These are phyloP conservation scores for Tubosaeta sp. DNA, from an alignment of 768 basidiomycete genomes.

Conservation along the genomic window DNA sequence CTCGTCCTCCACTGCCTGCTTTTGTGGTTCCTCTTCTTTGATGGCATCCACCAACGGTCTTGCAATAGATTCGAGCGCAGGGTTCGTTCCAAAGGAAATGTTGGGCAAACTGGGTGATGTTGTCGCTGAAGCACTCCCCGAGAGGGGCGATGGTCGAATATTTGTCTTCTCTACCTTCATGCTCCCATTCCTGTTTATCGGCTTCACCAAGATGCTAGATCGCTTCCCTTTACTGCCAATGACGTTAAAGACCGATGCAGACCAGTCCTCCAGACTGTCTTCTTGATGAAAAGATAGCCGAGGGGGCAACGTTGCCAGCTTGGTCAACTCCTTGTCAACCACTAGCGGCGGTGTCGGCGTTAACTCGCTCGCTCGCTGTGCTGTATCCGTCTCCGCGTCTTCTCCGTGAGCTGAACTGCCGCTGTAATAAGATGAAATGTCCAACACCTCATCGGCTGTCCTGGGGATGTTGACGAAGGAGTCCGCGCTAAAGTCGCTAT, in stretches of 20 bases:
- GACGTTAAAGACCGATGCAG: slow-evolving; percentile 49
- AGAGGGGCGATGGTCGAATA: slow-evolving; percentile 11
- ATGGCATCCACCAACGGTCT: slow-evolving; percentile 3
- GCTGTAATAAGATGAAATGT: slow-evolving; percentile 24
- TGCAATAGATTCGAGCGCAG: slow-evolving; percentile 14
- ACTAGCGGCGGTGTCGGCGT: slow-evolving; percentile 31
- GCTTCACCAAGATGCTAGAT: slow-evolving; percentile 5
- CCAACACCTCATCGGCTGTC: slow-evolving; percentile 25
- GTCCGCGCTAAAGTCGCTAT: neutral
- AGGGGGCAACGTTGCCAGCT: slow-evolving; percentile 37
- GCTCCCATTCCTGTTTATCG: neutral
- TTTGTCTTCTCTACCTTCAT: slow-evolving; percentile 14
- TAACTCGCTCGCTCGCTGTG: slow-evolving; percentile 5
- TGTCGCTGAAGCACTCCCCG: slow-evolving; percentile 2
- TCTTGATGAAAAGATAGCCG: slow-evolving; percentile 53
- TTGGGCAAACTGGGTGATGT: slow-evolving; percentile 10
- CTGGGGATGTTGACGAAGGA: slow-evolving; percentile 13
- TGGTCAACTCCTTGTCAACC: slow-evolving; percentile 22
- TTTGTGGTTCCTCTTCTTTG: slow-evolving; percentile 13
- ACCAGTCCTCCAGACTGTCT: slow-evolving; percentile 49
- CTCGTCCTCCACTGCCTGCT: neutral
- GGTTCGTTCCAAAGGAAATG: slow-evolving; percentile 18
- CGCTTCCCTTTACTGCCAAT: slow-evolving; percentile 34
- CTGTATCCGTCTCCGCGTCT: slow-evolving; percentile 4
- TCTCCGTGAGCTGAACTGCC: slow-evolving; percentile 5